These are phyloP conservation scores for Clarireedia homoeocarpa DNA, from an alignment of 2,329 filamentous ascomycete genomes.

Conservation along the genomic window DNA sequence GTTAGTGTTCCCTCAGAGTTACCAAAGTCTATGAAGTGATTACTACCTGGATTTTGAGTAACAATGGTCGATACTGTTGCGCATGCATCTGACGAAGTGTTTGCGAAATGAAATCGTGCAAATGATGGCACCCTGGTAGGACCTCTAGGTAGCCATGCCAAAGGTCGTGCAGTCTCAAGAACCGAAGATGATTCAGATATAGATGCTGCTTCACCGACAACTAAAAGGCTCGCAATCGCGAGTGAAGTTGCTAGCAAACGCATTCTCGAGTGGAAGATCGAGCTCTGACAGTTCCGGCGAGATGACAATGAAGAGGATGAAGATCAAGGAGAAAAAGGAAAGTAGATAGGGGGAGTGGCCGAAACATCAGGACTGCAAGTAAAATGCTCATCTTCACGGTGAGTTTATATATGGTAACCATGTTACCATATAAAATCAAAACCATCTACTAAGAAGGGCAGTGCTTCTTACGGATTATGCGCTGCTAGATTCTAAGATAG, in stretches of 20 bases:
- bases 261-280: neutral
- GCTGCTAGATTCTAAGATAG: neutral
- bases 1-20: neutral
- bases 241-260: neutral
- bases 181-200: neutral
- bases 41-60: neutral
- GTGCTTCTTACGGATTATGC: neutral
- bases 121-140: neutral
- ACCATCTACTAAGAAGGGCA: neutral
- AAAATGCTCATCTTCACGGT: too few species aligned
- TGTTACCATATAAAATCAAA: too few species aligned
- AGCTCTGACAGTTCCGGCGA: neutral
- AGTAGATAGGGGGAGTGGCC: neutral
- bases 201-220: neutral
- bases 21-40: neutral
- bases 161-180: neutral
- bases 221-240: neutral
- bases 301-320: neutral
- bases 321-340: neutral
- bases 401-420: too few species aligned
- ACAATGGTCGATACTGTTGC: neutral
- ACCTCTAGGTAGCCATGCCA: too few species aligned
- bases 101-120: neutral
- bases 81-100: neutral
- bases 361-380: too few species aligned